Conservation (phyloP, 148 eudicot species). For the Spergularia marina region DNA sequence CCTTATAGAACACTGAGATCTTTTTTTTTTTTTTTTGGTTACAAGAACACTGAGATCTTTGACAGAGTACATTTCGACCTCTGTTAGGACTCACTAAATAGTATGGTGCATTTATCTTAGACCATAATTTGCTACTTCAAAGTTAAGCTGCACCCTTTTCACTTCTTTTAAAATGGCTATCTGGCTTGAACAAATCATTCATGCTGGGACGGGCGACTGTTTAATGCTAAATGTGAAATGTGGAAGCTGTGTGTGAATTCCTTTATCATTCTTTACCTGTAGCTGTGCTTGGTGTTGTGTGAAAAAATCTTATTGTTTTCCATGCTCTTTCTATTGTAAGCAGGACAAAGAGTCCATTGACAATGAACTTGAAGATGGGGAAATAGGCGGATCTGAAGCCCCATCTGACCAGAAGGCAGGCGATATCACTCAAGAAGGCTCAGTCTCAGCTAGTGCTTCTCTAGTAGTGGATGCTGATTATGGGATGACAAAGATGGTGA, state of each 20-base stretch:
- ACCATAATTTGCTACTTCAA: background rate
- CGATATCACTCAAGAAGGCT: constrained; percentile 26
- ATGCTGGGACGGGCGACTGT: background rate
- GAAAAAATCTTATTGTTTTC: constrained; percentile 12
- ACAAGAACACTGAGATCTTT: no score
- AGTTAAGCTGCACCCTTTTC: background rate
- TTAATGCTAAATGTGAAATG: constrained; percentile 2
- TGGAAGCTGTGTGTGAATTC: background rate
- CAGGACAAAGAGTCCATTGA: constrained; percentile 36
- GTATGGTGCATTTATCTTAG: background rate
- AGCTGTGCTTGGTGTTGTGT: background rate
- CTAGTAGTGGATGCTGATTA: constrained; percentile 27
- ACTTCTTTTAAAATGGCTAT: background rate
- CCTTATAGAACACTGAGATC: background rate
- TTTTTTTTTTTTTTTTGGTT: no score
- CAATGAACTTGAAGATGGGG: constrained; percentile 34
- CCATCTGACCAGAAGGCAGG: constrained; percentile 29
- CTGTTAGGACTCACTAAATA: background rate
- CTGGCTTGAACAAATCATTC: background rate
- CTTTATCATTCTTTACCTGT: background rate
- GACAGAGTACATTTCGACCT: background rate
- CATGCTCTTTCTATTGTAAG: constrained; percentile 3
- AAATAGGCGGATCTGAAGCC: constrained; percentile 29
- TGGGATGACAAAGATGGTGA: constrained; percentile 23
- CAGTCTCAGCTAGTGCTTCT: constrained; percentile 32